phyloP scores from a whole-genome alignment of 768 basidiomycete species.

The Mycena amicta region DNA sequence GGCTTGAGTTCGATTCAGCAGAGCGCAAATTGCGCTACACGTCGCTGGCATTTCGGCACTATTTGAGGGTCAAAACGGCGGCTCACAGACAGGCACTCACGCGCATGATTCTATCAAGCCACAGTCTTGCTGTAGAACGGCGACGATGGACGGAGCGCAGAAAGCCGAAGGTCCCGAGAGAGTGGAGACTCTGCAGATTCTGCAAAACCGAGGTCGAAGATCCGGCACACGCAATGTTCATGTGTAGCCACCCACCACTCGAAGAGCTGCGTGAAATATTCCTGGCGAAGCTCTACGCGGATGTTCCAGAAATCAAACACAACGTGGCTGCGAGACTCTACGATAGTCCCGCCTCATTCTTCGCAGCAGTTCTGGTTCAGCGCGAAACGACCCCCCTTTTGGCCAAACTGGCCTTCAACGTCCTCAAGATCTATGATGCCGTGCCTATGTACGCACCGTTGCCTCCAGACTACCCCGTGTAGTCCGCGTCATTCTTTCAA shows the following conservation, averaged over 20 bases:
- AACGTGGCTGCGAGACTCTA: background rate
- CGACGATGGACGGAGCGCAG: constrained; percentile 1
- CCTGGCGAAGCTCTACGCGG: background rate
- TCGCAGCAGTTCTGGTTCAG: background rate
- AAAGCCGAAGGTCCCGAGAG: background rate
- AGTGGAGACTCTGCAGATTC: constrained; percentile 1
- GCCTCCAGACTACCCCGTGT: background rate
- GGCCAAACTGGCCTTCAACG: background rate
- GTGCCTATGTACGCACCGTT: background rate
- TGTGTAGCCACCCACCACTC: background rate
- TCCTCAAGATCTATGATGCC: background rate
- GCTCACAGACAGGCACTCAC: background rate
- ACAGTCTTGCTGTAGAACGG: background rate
- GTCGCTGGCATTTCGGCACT: constrained; percentile 1
- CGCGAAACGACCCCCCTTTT: background rate
- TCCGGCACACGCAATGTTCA: background rate
- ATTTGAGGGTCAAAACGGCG: background rate
- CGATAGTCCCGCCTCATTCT: background rate
- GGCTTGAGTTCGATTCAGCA: background rate
- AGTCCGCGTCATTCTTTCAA: background rate
- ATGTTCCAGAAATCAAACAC: background rate
- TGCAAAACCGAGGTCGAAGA: background rate
- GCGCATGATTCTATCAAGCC: background rate
- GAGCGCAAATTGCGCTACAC: background rate
- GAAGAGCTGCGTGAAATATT: background rate